phyloP scores from a whole-genome alignment of 164 flowering plant species.

The Liquidambar formosana region DNA sequence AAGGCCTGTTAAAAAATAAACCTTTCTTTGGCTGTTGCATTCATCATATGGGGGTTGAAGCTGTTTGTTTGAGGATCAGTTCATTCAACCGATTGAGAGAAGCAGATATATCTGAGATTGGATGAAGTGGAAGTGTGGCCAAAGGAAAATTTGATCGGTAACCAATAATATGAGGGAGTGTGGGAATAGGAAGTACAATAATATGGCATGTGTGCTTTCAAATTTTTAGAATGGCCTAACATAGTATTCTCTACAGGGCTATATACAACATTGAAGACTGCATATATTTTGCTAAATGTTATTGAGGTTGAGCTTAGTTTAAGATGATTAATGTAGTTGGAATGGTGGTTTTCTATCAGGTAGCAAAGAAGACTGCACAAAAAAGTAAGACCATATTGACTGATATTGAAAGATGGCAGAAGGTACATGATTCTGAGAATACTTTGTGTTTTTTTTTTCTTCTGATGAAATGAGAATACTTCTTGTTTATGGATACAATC shows the following conservation, averaged over 20 bases:
- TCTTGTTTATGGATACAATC: neutral
- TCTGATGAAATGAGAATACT: no score
- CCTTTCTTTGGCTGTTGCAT: no score
- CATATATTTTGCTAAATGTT: neutral
- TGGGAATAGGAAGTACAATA: no score
- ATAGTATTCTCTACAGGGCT: neutral
- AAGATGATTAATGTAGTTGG: constrained; percentile 3
- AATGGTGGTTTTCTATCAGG: constrained; percentile 44
- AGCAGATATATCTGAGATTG: no score
- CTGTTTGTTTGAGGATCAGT: no score
- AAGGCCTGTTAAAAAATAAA: no score
- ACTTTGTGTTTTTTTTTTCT: no score
- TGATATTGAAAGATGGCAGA: constrained; percentile 91
- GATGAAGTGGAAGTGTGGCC: no score
- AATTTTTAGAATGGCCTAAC: neutral
- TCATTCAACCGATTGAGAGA: no score
- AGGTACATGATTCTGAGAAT: constrained; percentile 44
- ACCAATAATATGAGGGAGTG: no score
- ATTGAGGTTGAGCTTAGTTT: neutral
- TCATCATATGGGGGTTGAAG: no score
- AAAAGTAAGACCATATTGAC: constrained; percentile 77
- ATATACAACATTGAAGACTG: neutral
- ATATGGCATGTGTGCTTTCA: neutral
- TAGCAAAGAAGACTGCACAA: constrained; percentile 85
- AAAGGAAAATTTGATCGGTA: no score